These are phyloP conservation scores for Volvox carteri DNA, from an alignment of 163 green algal species.

Conservation along the genomic window DNA sequence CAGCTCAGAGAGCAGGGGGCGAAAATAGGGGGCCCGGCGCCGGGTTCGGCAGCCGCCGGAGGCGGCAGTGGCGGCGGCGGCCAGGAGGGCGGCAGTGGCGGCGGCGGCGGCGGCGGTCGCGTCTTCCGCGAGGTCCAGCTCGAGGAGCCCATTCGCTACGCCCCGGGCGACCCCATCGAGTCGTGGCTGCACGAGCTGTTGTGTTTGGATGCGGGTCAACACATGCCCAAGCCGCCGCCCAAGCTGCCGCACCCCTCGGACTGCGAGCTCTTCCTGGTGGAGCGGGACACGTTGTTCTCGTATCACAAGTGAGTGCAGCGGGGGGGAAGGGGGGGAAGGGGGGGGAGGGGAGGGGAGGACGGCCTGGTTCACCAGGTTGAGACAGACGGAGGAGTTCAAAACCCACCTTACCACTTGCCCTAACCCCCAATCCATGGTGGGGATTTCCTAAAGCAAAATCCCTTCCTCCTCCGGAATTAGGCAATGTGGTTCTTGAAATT, in stretches of 20 bases:
- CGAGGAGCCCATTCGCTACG: slow-evolving; percentile 96
- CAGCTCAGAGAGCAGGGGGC: slow-evolving; percentile 87
- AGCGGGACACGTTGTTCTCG: slow-evolving; percentile 97
- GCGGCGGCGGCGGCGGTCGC: slow-evolving; percentile 44
- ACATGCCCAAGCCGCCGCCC: slow-evolving; percentile 81
- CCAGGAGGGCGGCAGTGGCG: slow-evolving; percentile 16
- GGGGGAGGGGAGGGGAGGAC: neutral
- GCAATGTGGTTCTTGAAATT: too few relatives aligned
- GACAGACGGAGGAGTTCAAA: too few relatives aligned
- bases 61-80: slow-evolving; percentile 18
- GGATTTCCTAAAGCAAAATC: too few relatives aligned
- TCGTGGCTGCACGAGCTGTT: slow-evolving; percentile 95
- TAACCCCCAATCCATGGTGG: too few relatives aligned
- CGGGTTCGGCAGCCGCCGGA: slow-evolving; percentile 10
- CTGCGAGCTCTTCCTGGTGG: slow-evolving; percentile 91
- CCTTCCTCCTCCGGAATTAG: too few relatives aligned
- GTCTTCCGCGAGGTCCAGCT: slow-evolving; percentile 95
- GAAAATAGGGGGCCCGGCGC: slow-evolving; percentile 31
- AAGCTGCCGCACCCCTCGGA: slow-evolving; percentile 90
- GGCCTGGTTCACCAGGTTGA: too few relatives aligned
- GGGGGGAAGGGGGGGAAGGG: neutral
- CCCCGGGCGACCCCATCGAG: slow-evolving; percentile 92
- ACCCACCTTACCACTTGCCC: too few relatives aligned
- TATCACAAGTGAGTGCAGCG: slow-evolving; percentile 84
- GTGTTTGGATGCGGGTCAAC: slow-evolving; percentile 93